Base-by-base conservation (phyloP, 169 alveolate species). In the Eimeria necatrix region DNA sequence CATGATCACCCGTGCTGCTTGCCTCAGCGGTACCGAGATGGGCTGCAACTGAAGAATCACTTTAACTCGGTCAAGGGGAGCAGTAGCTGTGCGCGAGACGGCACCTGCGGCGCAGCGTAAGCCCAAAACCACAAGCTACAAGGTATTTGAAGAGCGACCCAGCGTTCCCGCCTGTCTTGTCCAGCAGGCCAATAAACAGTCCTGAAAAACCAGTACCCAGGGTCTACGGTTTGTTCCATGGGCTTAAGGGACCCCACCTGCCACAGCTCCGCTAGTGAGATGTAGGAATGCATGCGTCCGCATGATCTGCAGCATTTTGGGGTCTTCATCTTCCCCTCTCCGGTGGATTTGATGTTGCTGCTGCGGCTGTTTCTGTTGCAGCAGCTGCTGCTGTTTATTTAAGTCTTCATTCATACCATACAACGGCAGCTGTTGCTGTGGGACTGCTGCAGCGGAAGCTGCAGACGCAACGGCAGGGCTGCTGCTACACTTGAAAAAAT, bases 1-100 rank as follows among this genome's bases (percentile, higher is more conserved):
- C 59, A 53, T 53, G 70, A 94, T 94, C 4, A 52, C 56, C 22
- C 74, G 70, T 8, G 78, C 92, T 16, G 94, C 91, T 6, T 73
- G 80, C 74, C 90, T 70, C 89, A 93, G 24, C 51, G 87, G 74
- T 52, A 93, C 48, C 60, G 87, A 26, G 20, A 74, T 84, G 12
- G 87, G 86, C 53, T 56, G 86, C 84, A 95, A 71, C 96, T 96
- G 96, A 90, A 96, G 76, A 84, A 96, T 74, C 51, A 96, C 96
- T 80, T 96, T 96, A 70, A 96, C 60, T 24, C 97, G 95, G 93
- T 96, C 97, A 49, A 96, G 59, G 10, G 97, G 97, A 4, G 97
- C 97, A 2, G 97, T 96, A 49, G 56, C 97, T 14, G 96, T 96
- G 51, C 97, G 95, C 22, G 96, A 90, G 32, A 88, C 95, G 24